A percentile compares a stretch with the other conserved stretches of the same genome.
These are phyloP conservation scores for Neurospora sp. DNA, from an alignment of 495 filamentous ascomycete species.

Conservation along the genomic window DNA sequence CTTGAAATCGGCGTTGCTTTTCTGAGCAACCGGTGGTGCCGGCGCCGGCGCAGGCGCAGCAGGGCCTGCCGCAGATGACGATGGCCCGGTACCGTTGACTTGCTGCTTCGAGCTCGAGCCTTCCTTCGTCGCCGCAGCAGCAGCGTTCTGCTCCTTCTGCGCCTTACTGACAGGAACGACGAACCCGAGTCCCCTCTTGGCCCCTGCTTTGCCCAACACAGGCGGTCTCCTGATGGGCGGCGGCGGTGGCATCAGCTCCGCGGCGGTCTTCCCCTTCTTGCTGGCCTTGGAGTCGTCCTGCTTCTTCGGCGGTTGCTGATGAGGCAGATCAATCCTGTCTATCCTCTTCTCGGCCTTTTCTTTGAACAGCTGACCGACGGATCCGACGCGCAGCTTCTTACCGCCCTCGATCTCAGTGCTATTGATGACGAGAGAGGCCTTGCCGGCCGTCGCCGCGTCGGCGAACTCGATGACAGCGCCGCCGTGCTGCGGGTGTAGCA, in stretches of 20 bases:
- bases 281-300: conserved; percentile 13
- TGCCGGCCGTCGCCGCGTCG: conserved; percentile 59
- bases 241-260: conserved; percentile 39
- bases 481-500: conserved; percentile 64
- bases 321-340: conserved; percentile 33
- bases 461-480: conserved; percentile 83
- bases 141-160: conserved; percentile 25
- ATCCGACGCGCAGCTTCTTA: conserved; percentile 57
- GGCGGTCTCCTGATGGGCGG: conserved; percentile 52
- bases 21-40: conserved; percentile 28
- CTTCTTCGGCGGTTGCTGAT: conserved; percentile 24
- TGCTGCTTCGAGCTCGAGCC: not conserved
- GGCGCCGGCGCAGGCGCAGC: conserved; percentile 12
- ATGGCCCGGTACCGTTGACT: not conserved
- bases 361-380: conserved; percentile 54
- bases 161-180: conserved; percentile 18
- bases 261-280: conserved; percentile 24
- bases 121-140: conserved; percentile 3
- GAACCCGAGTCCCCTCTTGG: conserved; percentile 46
- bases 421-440: conserved; percentile 64
- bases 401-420: conserved; percentile 57
- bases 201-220: conserved; percentile 40
- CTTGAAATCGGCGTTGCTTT: conserved; percentile 86
- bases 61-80: not conserved
- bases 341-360: conserved; percentile 45